Percentiles rank a stretch among this genome's conserved stretches.
Conservation (phyloP, 148 eudicot genomes). For the Chenopodium berlandieri region DNA sequence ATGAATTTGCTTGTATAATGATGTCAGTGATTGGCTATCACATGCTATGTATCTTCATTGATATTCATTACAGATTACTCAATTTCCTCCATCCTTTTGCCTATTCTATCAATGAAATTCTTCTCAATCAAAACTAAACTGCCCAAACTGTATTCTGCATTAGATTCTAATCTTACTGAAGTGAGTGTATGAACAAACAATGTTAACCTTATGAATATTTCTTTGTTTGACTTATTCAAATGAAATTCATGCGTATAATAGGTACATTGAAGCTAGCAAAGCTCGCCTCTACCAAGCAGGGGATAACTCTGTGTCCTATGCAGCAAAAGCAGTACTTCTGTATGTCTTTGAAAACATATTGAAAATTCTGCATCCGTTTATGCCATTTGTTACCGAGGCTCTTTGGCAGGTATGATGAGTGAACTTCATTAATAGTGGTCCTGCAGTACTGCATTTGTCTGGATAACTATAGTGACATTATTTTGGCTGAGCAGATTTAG, state of each 20-base stretch:
- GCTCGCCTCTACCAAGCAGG: constrained; percentile 77
- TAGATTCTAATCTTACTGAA: neutral
- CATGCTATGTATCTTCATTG: neutral
- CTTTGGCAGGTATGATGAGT: constrained; percentile 81
- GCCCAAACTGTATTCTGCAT: neutral
- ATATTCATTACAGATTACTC: neutral
- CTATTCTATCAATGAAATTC: neutral
- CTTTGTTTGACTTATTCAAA: neutral
- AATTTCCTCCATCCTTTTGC: neutral
- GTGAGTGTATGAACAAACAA: neutral
- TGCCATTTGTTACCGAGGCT: constrained; percentile 98
- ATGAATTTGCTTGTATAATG: neutral
- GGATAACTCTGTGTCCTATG: constrained; percentile 42
- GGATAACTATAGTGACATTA: neutral
- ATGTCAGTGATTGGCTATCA: neutral
- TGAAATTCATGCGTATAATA: constrained; percentile 15
- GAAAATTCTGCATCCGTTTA: constrained; percentile 89
- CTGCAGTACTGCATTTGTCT: neutral
- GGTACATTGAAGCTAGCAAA: constrained; percentile 99
- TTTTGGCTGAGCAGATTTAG: neutral
- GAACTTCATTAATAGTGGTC: neutral
- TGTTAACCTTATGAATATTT: neutral
- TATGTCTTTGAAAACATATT: constrained; percentile 82
- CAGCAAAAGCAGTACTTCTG: constrained; percentile 80
- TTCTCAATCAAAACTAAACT: neutral